phyloP scores from a whole-genome alignment of 306 rosid genomes.

The Quercus variabilis region DNA sequence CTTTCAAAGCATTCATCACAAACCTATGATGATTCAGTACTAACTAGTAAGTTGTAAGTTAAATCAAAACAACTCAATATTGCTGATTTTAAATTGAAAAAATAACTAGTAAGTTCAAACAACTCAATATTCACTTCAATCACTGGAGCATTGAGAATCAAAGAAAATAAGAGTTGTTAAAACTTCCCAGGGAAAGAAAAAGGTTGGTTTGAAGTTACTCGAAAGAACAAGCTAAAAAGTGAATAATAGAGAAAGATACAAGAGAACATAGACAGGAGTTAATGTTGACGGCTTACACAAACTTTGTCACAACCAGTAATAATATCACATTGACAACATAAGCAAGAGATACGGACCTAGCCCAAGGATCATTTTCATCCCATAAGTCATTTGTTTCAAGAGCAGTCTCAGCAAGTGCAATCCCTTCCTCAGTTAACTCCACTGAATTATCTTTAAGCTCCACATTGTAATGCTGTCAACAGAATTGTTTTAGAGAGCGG shows the following conservation, averaged over 20 bases:
- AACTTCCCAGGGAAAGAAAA: neutral
- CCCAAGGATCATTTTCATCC: constrained; percentile 99
- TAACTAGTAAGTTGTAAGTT: neutral
- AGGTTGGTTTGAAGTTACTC: neutral
- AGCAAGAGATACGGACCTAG: constrained; percentile 49
- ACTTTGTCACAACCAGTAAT: constrained; percentile 8
- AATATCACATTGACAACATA: constrained; percentile 19
- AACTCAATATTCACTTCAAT: neutral
- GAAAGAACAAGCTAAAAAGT: constrained; percentile 2
- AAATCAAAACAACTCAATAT: constrained; percentile 1
- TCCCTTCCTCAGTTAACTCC: constrained; percentile 96
- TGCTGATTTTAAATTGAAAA: neutral
- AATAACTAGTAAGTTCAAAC: constrained; percentile 1
- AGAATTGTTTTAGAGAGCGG: constrained; percentile 22
- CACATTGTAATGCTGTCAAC: constrained; percentile 77
- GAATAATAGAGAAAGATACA: neutral
- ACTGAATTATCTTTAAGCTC: constrained; percentile 91
- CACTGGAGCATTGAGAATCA: neutral
- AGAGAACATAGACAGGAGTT: neutral
- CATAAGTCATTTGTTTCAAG: constrained; percentile 93
- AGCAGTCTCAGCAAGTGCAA: constrained; percentile 89
- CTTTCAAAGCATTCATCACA: constrained; percentile 93
- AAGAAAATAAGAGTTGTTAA: neutral
- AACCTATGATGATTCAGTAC: constrained; percentile 61
- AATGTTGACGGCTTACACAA: neutral